Base-by-base conservation (phyloP, 805 yeast genomes). In the Metschnikowia peoriensis region DNA sequence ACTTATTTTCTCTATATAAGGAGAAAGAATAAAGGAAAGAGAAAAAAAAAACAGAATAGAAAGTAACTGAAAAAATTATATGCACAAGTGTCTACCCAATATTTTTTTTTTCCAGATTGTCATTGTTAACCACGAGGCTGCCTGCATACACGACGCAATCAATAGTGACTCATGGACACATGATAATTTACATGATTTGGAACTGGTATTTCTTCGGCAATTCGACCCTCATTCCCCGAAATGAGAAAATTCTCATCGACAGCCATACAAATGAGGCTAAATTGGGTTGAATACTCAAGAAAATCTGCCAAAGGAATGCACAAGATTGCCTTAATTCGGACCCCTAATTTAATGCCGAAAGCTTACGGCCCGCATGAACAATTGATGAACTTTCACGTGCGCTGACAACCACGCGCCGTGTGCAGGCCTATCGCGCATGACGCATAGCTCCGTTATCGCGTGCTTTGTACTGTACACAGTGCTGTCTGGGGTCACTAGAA, bases 381-480 rank as follows among this genome's bases (percentile, higher is more conserved):
- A 47, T 45, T 54, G 51, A 45, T 39, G 48, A 44, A 35, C 41
- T n/a, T 37, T 50, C 57, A 54, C 57, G 57, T 54, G 57, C 52
- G 22, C 49, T 50, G 41, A 52, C 52, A 46, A 29, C 48, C 41
- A 38, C 41, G 15, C 28, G 1, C 41, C 11, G 16, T 34, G 41
- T 54, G 57, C 57, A 54, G 53, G 41, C 37, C 15, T 38, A 38
- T 44, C 51, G 12, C 7, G 12, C 14, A 37, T 37, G 43, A 47
- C 51, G 46, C 44, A 22, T 22, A 22, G 22, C 22, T 12, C 44
- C n/a, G 45, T 39, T 46, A 46, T 46, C 49, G 49, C 46, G 17
- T 46, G 47, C 35, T 32, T 32, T 41, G 14, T 16, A 32, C 44
- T 41, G 14, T n/a, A 32, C 44, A 28, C 45, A 12, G 10, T 12